Evolutionary conservation across 768 basidiomycete species (phyloP).

Genomic region (Trametes cubensis): DNA sequence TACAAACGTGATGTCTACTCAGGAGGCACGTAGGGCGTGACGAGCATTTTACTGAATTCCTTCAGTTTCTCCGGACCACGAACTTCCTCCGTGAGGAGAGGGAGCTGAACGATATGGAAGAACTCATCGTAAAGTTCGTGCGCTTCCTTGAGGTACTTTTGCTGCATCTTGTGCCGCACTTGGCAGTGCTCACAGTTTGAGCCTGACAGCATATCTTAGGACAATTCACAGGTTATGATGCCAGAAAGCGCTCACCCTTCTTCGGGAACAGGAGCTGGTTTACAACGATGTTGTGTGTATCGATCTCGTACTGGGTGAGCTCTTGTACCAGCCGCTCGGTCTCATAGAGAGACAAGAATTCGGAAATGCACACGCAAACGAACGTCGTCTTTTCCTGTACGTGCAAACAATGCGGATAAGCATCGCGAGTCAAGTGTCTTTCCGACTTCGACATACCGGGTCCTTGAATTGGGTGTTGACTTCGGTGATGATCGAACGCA

Average conservation of each 20-base stretch:
- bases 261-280: slow-evolving; percentile 97
- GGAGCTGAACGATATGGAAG: slow-evolving; percentile 95
- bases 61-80: slow-evolving; percentile 92
- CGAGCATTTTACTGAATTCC: slow-evolving; percentile 91
- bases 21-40: slow-evolving; percentile 70
- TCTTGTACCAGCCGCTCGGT: slow-evolving; percentile 98
- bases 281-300: slow-evolving; percentile 98
- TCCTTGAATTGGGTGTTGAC: slow-evolving; percentile 99
- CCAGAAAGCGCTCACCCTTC: slow-evolving; percentile 57
- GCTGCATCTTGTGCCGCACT: slow-evolving; percentile 96
- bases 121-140: slow-evolving; percentile 98
- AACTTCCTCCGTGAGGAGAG: slow-evolving; percentile 94
- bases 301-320: slow-evolving; percentile 90
- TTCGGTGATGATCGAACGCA: slow-evolving; percentile 96
- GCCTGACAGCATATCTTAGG: slow-evolving; percentile 45
- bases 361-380: slow-evolving; percentile 97
- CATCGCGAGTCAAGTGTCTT: not conserved
- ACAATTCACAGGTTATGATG: not conserved
- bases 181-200: slow-evolving; percentile 95
- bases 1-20: slow-evolving; percentile 6
- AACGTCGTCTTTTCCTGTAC: slow-evolving; percentile 95
- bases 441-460: slow-evolving; percentile 59
- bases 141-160: slow-evolving; percentile 95
- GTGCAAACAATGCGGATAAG: not conserved
- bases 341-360: slow-evolving; percentile 97